These are phyloP conservation scores for Camelina hispida DNA, from an alignment of 345 rosid species.

Conservation along the genomic window DNA sequence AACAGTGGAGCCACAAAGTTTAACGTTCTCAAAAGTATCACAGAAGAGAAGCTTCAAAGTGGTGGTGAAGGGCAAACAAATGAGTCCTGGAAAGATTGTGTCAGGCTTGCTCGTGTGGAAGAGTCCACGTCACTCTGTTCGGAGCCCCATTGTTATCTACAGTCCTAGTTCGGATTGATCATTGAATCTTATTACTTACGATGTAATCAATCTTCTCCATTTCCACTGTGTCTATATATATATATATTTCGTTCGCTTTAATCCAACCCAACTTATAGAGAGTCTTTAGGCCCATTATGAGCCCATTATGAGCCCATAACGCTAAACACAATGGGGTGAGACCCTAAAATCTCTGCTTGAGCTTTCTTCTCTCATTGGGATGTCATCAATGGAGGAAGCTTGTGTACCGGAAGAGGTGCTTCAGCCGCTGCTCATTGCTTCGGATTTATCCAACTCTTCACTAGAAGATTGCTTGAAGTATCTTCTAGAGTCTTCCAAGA, in stretches of 20 bases:
- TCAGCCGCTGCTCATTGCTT: slow-evolving; percentile 50
- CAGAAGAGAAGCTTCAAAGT: slow-evolving; percentile 78
- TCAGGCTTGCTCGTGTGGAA: slow-evolving; percentile 80
- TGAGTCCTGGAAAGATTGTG: slow-evolving; percentile 45
- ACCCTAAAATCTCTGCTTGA: not conserved
- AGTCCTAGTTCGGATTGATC: slow-evolving; percentile 21
- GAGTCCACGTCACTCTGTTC: slow-evolving; percentile 59
- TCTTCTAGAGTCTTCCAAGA: slow-evolving; percentile 55
- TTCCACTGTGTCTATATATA: too few relatives aligned
- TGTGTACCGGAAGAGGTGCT: slow-evolving; percentile 45
- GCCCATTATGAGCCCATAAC: not conserved
- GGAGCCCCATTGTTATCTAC: slow-evolving; percentile 74
- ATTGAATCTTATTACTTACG: not conserved
- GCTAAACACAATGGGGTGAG: too few relatives aligned
- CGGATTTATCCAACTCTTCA: slow-evolving; percentile 46
- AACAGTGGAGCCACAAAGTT: slow-evolving; percentile 57
- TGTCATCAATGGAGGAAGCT: slow-evolving; percentile 38
- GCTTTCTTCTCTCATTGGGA: not conserved
- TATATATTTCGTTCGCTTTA: too few relatives aligned
- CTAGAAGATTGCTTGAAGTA: slow-evolving; percentile 54
- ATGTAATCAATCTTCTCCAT: too few relatives aligned
- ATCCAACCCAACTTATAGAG: too few relatives aligned
- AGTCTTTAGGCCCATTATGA: too few relatives aligned
- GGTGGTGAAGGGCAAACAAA: slow-evolving; percentile 60
- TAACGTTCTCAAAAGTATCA: slow-evolving; percentile 52